Evolutionary conservation across 2,329 filamentous ascomycete species (phyloP), one percentile per base, ranked within the genome.

Genomic region (Rutstroemia sydowiana): DNA sequence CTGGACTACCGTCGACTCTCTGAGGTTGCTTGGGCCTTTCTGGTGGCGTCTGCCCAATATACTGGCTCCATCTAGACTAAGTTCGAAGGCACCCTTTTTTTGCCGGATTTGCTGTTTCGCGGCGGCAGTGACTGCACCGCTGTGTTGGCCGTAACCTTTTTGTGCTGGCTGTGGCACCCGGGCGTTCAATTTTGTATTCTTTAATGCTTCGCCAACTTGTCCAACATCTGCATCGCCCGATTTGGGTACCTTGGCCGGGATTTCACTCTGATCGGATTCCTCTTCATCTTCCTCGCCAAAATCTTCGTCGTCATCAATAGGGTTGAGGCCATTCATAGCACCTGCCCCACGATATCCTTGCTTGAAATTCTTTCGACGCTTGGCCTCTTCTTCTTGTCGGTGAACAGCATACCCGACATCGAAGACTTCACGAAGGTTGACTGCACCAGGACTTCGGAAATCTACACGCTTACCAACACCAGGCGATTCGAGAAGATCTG

Each of bases 371-470:
- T 95, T 95, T 58, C 89, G 82, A 49, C 90, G 84, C 73, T 96
- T 97, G 63, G 82, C 85, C 69, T 97, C 93, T 67, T 98, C 93
- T 70, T 97, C 93, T 69, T 97, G 90, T 43, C 93, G 78, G 67
- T 97, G 93, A 8, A 98, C 93, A 8, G 93, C 92, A 64, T 98
- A 98, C n/a, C 89, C 86, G 45, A 98, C 92, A 64, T 98, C 93
- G 60, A 98, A 98, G 2, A 97, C 91, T 69, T 98, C 93, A 54
- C 93, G 88, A 11, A 98, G 75, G 66, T 97, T 97, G 70, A 98
- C 85, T 2, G 89, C 91, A 46, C 91, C 93, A 0, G 93, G 93
- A 0, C 91, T 97, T 53, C 93, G 82, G 82, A 97, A 98, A 68
- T 98, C 93, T 71, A 85, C 83, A 16, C 88, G 83, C 57, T 81